Percentiles rank a stretch among this genome's conserved stretches.
Evolutionary conservation across 257 asterid genomes (phyloP).

Genomic region (Echites panduratus): DNA sequence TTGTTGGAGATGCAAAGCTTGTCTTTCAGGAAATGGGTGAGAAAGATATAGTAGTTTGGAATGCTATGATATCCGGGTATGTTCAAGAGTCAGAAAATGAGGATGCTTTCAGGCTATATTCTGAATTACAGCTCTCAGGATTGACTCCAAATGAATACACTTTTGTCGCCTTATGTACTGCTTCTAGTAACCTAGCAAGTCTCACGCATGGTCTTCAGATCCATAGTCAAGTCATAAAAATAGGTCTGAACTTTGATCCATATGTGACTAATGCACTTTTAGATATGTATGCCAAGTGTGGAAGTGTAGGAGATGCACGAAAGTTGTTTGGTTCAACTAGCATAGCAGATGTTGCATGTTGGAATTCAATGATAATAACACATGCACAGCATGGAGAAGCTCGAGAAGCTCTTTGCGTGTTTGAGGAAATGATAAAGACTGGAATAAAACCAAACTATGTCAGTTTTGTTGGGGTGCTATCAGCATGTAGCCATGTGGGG

Average conservation of each 20-base stretch:
- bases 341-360: conserved; percentile 30
- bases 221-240: conserved; percentile 33
- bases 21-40: conserved; percentile 33
- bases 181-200: conserved; percentile 30
- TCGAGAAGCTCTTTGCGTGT: conserved; percentile 30
- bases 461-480: conserved; percentile 35
- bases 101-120: conserved; percentile 33
- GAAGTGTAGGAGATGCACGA: conserved; percentile 26
- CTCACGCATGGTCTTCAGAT: conserved; percentile 33
- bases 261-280: conserved; percentile 35
- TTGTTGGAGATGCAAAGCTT: conserved; percentile 27
- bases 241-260: conserved; percentile 29
- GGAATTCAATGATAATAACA: conserved; percentile 46
- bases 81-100: conserved; percentile 27
- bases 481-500: conserved; percentile 48
- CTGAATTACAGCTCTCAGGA: conserved; percentile 16
- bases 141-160: conserved; percentile 31
- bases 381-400: conserved; percentile 48
- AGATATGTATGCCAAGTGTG: conserved; percentile 51
- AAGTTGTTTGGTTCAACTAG: conserved; percentile 14
- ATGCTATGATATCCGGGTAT: conserved; percentile 40
- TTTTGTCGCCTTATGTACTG: conserved; percentile 30
- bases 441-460: conserved; percentile 33
- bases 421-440: conserved; percentile 29
- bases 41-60: conserved; percentile 44